phyloP scores from a whole-genome alignment of 2,329 filamentous ascomycete species.

The Ophiostoma novo-ulmi region DNA sequence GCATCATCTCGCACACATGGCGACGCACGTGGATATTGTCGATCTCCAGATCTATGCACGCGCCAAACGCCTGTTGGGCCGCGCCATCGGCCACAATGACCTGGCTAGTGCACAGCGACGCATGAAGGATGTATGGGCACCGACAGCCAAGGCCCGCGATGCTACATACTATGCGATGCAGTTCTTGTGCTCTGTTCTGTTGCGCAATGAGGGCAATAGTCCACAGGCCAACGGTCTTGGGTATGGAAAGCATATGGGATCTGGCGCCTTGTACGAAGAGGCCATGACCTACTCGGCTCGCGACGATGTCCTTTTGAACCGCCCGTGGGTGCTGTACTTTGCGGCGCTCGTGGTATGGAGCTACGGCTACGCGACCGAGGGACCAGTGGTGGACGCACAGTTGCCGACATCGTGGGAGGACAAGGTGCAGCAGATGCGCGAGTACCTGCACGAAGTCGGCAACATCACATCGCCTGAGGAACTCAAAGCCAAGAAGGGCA shows the following conservation, averaged over 20 bases:
- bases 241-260: slow-evolving; percentile 27
- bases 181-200: slow-evolving; percentile 78
- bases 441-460: slow-evolving; percentile 68
- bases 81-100: slow-evolving; percentile 77
- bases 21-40: slow-evolving; percentile 95
- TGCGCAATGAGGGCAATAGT: slow-evolving; percentile 49
- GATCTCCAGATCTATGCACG: slow-evolving; percentile 95
- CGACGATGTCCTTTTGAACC: slow-evolving; percentile 83
- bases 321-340: slow-evolving; percentile 94
- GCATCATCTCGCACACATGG: slow-evolving; percentile 94
- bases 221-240: slow-evolving; percentile 33
- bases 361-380: slow-evolving; percentile 87
- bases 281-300: slow-evolving; percentile 65
- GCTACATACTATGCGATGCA: slow-evolving; percentile 88
- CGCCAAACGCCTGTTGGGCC: slow-evolving; percentile 76
- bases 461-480: slow-evolving; percentile 70
- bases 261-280: slow-evolving; percentile 27
- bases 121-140: slow-evolving; percentile 87
- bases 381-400: slow-evolving; percentile 52
- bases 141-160: slow-evolving; percentile 79
- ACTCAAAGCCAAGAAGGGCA: slow-evolving; percentile 63
- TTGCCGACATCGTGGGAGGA: slow-evolving; percentile 57
- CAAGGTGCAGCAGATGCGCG: slow-evolving; percentile 71
- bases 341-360: slow-evolving; percentile 89
- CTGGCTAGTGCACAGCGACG: slow-evolving; percentile 71